phyloP scores from a whole-genome alignment of 176 grass and related monocot species.

The Musa troglodytarum region DNA sequence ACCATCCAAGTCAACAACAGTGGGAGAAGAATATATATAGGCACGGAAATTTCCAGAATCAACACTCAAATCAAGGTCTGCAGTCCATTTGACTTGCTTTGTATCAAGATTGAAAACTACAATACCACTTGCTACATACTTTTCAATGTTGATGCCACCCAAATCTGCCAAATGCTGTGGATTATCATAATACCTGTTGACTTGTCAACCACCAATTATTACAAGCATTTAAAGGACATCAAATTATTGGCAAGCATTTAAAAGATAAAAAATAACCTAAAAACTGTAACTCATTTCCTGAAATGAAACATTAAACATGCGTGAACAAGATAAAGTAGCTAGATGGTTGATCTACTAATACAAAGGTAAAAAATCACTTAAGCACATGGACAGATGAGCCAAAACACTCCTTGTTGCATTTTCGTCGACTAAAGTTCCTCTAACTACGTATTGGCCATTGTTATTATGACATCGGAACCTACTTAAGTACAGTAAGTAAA shows the following conservation, averaged over 20 bases:
- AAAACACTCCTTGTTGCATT: background rate
- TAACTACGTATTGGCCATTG: background rate
- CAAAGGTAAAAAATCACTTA: background rate
- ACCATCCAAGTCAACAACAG: slow-evolving; percentile 94
- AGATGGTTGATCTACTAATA: background rate
- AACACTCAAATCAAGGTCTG: slow-evolving; percentile 72
- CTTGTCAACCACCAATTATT: slow-evolving; percentile 18
- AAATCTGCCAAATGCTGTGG: slow-evolving; percentile 53
- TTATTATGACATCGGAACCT: background rate
- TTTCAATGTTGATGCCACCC: slow-evolving; percentile 61
- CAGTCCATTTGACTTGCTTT: slow-evolving; percentile 75
- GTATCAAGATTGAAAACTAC: slow-evolving; percentile 97
- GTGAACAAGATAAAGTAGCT: background rate
- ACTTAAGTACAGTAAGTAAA: background rate
- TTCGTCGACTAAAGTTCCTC: background rate
- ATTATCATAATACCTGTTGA: slow-evolving; percentile 73
- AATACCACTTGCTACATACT: slow-evolving; percentile 84
- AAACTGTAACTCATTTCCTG: background rate
- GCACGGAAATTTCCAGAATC: slow-evolving; percentile 60
- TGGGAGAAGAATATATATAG: slow-evolving; percentile 76
- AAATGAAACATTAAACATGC: background rate
- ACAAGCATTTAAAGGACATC: slow-evolving; percentile 14
- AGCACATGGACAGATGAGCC: background rate
- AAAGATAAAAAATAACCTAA: background rate
- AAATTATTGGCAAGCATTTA: background rate